Evolutionary conservation across 2,329 filamentous ascomycete species (phyloP), one percentile per base, ranked within the genome.

Genomic region (Claviceps fusiformis): DNA sequence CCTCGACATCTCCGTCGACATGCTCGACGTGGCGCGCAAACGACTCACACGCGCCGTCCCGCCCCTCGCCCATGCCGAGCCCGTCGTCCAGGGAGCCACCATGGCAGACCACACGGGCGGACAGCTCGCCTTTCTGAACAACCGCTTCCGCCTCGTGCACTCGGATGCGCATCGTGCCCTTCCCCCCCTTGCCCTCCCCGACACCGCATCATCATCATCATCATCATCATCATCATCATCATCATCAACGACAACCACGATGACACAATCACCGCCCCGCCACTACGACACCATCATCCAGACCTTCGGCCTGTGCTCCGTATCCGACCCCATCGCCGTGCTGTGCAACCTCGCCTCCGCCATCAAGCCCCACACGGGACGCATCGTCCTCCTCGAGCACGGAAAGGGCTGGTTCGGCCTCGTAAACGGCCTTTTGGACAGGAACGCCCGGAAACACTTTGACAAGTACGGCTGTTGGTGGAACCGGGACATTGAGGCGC

Each of bases 391-490:
- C 51, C 68, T 85, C 9, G 82, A 85, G 67, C 82, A 85, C 68
- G 82, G 82, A 29, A 76, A 78, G 57, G 79, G 78, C 17, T 72
- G 67, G 62, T 81, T 73, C 66, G 70, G 72, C 6, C 69, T 79
- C 54, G 68, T 85, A 39, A 84, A 85, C 63, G 67, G 70, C 10
- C 60, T 79, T 19, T 67, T 85, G 37, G 81, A 85, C 67, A 70
- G 68, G 58, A 74, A 75, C 55, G 81, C 82, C 0, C 67, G 68
- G 17, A 67, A 69, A 27, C 82, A 85, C 62, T 83, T 82, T 56
- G 69, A 71, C 27, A 75, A 77, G 61, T 85, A 80, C 62, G 82
- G 82, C 3, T 85, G 82, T 68, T 85, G 82, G 82, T 85, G 81
- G 81, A 85, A 85, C 67, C 71, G 82, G 53, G 81, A 85, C 62